phyloP scores from a whole-genome alignment of 2,329 filamentous ascomycete genomes.

The Ophiocordyceps unilateralis region DNA sequence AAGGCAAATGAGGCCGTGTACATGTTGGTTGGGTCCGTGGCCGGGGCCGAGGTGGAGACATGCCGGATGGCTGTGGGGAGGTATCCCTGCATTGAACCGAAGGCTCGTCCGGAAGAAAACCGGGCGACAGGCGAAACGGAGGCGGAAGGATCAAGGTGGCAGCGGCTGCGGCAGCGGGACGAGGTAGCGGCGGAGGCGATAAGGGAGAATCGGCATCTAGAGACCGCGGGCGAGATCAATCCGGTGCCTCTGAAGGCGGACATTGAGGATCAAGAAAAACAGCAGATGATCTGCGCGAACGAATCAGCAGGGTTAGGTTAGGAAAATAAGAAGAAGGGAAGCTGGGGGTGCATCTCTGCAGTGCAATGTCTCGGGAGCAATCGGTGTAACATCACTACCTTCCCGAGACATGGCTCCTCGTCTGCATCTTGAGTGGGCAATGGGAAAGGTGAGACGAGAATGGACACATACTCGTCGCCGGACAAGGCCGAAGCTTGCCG shows the following conservation, averaged over 20 bases:
- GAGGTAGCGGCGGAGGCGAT: slow-evolving; percentile 2
- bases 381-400: not conserved
- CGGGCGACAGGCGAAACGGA: not conserved
- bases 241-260: slow-evolving; percentile 9
- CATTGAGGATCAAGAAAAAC: slow-evolving; percentile 5
- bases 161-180: not conserved
- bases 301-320: not conserved
- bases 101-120: slow-evolving; percentile 1
- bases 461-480: not conserved
- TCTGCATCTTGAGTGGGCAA: not conserved
- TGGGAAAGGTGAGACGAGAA: not conserved
- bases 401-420: not conserved
- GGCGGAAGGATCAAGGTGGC: not conserved
- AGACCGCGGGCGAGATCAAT: slow-evolving; percentile 8
- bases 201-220: slow-evolving; percentile 5
- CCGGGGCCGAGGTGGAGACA: slow-evolving; percentile 4
- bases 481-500: not conserved
- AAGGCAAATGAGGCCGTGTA: slow-evolving; percentile 70
- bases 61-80: slow-evolving; percentile 1
- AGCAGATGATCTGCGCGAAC: not conserved
- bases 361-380: not conserved
- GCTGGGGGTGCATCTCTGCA: not conserved
- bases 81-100: not conserved
- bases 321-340: not conserved
- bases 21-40: slow-evolving; percentile 17